Evolutionary conservation across 169 alveolate genomes (phyloP).

Genomic region (Plasmodium berghei): DNA sequence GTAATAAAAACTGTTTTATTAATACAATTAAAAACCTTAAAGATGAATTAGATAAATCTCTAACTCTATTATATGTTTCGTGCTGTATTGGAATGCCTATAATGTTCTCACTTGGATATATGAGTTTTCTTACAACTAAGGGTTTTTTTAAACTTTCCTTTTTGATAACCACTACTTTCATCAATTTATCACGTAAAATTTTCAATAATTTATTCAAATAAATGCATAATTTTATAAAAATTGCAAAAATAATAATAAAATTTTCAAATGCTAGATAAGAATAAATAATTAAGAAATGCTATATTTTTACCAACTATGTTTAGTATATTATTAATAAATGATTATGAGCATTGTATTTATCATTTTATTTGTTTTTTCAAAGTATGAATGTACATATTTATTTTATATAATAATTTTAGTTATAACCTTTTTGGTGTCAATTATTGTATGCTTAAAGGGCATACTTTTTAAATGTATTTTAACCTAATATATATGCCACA

Average conservation of each 20-base stretch:
- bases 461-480: too few relatives aligned
- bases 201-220: constrained; percentile 25
- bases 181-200: constrained; percentile 41
- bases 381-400: not conserved
- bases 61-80: constrained; percentile 44
- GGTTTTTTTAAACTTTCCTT: constrained; percentile 71
- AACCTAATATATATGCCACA: too few relatives aligned
- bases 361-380: not conserved
- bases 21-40: constrained; percentile 69
- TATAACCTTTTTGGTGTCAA: too few relatives aligned
- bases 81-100: constrained; percentile 76
- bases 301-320: not conserved
- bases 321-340: not conserved
- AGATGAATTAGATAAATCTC: constrained; percentile 35
- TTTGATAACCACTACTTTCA: constrained; percentile 26
- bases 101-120: constrained; percentile 66
- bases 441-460: too few relatives aligned
- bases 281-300: not conserved
- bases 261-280: not conserved
- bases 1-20: constrained; percentile 65
- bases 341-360: not conserved
- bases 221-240: too few relatives aligned
- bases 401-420: too few relatives aligned
- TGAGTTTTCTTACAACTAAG: constrained; percentile 62
- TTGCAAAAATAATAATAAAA: not conserved